Evolutionary conservation across 2,329 filamentous ascomycete species (phyloP), one percentile per base, ranked within the genome.

Genomic region (Furcasterigmium furcatum): DNA sequence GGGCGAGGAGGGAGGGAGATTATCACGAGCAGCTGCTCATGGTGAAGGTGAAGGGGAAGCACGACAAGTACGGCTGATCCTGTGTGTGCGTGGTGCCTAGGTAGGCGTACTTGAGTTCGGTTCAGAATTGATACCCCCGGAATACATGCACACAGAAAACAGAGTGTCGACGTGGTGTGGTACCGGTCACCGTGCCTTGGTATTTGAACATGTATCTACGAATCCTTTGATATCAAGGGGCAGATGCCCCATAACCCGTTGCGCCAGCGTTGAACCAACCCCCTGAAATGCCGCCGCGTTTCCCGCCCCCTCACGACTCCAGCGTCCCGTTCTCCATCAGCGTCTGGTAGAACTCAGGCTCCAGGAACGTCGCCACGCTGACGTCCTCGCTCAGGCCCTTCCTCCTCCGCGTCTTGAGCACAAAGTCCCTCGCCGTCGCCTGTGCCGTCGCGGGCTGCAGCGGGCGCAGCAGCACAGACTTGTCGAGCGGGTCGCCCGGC

Each of bases 361-460:
- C 94, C 53, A 99, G 72, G 70, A 97, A 99, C 62, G 95, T 96
- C 65, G 90, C 91, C 46, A 97, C 91, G 24, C 87, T 92, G 34
- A 97, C 90, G 65, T 97, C 94, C 73, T 97, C 94, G 51, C 89
- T 92, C 51, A 99, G 67, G 2, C 94, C 94, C 77, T 99, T 99
- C 55, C 94, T 81, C 59, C 91, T 76, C 55, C 94, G 80, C 9
- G 94, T 99, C 80, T 99, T 99, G 51, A 97, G 79, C 44, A 97
- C 91, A 67, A 99, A 97, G 66, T 99, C 94, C 50, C 94, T 79
- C 1, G 94, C 94, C 41, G 91, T 95, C 19, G 88, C 91, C 72
- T 95, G 90, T 43, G 89, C 88, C 44, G 80, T 80, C 2, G 94
- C 94, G 52, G 91, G 90, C 66, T 97, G 91, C 52, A 99, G 73